Evolutionary conservation across 164 flowering plant genomes (phyloP).

Genomic region (Nymphaea thermarum): DNA sequence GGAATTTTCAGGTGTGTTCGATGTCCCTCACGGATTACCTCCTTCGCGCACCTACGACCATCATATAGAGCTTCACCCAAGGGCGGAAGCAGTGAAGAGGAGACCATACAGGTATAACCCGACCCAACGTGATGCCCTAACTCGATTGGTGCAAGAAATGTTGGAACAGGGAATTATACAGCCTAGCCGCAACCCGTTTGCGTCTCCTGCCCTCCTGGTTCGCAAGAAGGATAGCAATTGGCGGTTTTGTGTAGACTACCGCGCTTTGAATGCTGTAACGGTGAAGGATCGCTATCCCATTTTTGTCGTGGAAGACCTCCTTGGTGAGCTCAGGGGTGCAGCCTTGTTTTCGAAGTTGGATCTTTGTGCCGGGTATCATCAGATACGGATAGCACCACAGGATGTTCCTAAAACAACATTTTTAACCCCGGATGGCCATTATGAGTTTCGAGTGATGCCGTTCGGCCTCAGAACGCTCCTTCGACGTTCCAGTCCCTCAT

Average conservation of each 20-base stretch:
- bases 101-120: slow-evolving; percentile 5
- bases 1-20: neutral
- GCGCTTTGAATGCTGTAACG: slow-evolving; percentile 1
- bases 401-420: slow-evolving; percentile 2
- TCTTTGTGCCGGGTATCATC: neutral
- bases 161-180: neutral
- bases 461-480: neutral
- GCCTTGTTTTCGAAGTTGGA: slow-evolving; percentile 1
- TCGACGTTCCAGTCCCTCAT: slow-evolving; percentile 4
- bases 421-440: slow-evolving; percentile 1
- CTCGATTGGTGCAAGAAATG: neutral
- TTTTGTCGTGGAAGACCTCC: slow-evolving; percentile 2
- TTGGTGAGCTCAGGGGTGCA: slow-evolving; percentile 1
- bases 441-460: slow-evolving; percentile 6
- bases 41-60: neutral
- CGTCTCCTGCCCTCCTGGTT: neutral
- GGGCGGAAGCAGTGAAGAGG: neutral
- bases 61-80: neutral
- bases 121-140: neutral
- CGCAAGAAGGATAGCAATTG: neutral
- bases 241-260: neutral
- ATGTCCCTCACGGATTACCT: neutral
- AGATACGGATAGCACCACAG: neutral
- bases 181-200: neutral
- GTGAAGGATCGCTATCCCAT: slow-evolving; percentile 3